These are phyloP conservation scores for Antitrichia curtipendula DNA, from an alignment of 225 moss, liverwort and hornwort species.

Conservation along the genomic window DNA sequence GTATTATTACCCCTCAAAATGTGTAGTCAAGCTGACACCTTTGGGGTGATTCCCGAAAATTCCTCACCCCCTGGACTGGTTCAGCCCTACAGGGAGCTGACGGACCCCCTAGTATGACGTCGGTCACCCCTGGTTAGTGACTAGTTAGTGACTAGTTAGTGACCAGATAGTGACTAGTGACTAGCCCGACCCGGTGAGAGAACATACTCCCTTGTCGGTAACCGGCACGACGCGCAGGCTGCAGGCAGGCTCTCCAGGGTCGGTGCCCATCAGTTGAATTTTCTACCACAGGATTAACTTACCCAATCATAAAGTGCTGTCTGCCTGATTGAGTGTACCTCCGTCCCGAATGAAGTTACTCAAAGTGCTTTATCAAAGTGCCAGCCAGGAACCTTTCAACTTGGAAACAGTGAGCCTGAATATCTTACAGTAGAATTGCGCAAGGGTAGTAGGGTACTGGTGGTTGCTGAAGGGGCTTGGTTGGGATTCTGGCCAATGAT, in stretches of 20 bases:
- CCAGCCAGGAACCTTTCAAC: not conserved
- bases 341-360: not conserved
- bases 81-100: not conserved
- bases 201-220: constrained; percentile 3
- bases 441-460: not conserved
- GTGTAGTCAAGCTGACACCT: constrained; percentile 19
- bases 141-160: no score
- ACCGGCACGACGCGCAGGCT: not conserved
- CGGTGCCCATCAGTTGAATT: not conserved
- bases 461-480: not conserved
- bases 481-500: not conserved
- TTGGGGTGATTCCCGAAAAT: not conserved
- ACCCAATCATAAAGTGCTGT: not conserved
- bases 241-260: not conserved
- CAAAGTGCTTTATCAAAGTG: not conserved
- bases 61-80: constrained; percentile 1
- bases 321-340: not conserved
- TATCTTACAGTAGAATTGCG: not conserved
- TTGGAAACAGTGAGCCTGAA: not conserved
- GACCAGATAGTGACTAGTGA: not conserved
- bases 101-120: not conserved
- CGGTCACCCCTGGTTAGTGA: not conserved
- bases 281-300: not conserved
- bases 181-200: no score
- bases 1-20: constrained; percentile 15